Base-by-base conservation (phyloP, 2,329 filamentous ascomycete genomes). In the Neospermospora avenae region DNA sequence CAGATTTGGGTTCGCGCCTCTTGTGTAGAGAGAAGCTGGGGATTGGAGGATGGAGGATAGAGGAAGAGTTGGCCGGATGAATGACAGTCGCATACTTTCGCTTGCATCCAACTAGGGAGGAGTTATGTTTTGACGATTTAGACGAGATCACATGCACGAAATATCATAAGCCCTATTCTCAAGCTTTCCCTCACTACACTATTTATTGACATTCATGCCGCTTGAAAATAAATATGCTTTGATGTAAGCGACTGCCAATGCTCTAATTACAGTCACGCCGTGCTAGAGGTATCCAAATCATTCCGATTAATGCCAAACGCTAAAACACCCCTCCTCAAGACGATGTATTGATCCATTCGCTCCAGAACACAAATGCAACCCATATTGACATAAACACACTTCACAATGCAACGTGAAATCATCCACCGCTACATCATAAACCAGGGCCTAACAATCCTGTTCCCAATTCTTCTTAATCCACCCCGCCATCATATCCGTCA, bases 401-500 rank as follows among this genome's bases (percentile, higher is more conserved):
- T n/a, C n/a, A n/a, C n/a, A n/a, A n/a, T n/a, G n/a, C n/a, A n/a
- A n/a, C n/a, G n/a, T n/a, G n/a, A n/a, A n/a, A n/a, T n/a, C n/a
- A n/a, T n/a, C n/a, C n/a, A n/a, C n/a, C n/a, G n/a, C n/a, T n/a
- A n/a, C n/a, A n/a, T n/a, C n/a, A n/a, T n/a, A n/a, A n/a, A n/a
- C n/a, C n/a, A n/a, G n/a, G n/a, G n/a, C n/a, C 41, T 18, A 72
- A 58, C 71, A 73, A 61, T 70, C 64, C 39, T 67, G 53, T 24
- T 55, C 48, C 85, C 85, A 88, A 68, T 87, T 81, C 71, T 80
- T 71, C 69, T 76, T 74, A 56, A 87, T 82, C 85, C 85, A 88
- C 1, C 74, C 74, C 0, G 77, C 77, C 69, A 88, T 75, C 63
- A 82, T 73, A 37, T 82, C 78, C 0, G 84, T 85, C 58, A 87